Percentiles rank a stretch among this genome's conserved stretches.
These are phyloP conservation scores for Stylonectria norvegica DNA, from an alignment of 2,329 filamentous ascomycete genomes.

Conservation along the genomic window DNA sequence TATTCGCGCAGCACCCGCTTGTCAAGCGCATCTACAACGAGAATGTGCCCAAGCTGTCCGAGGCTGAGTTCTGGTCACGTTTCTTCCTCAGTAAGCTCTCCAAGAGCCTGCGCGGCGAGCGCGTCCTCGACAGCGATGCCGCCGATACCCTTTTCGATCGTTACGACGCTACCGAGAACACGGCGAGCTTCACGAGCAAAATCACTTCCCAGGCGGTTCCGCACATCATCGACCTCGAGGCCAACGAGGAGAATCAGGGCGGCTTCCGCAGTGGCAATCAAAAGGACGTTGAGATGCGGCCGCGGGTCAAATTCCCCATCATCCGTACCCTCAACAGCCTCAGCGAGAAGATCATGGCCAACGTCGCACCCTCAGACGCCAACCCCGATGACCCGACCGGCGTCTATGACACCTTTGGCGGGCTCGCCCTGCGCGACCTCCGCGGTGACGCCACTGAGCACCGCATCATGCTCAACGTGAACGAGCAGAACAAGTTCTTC, in stretches of 20 bases:
- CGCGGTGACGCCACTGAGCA: conserved; percentile 69
- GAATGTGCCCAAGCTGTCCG: conserved; percentile 76
- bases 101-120: conserved; percentile 88
- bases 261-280: conserved; percentile 77
- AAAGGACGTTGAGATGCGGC: conserved; percentile 87
- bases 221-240: conserved; percentile 86
- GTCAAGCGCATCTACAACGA: conserved; percentile 91
- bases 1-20: conserved; percentile 89
- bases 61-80: conserved; percentile 84
- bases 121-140: conserved; percentile 72
- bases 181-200: conserved; percentile 48
- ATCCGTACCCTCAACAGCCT: conserved; percentile 85
- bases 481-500: conserved; percentile 82
- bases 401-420: conserved; percentile 69
- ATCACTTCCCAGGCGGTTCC: conserved; percentile 67
- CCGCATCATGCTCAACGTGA: conserved; percentile 80
- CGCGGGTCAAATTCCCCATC: conserved; percentile 77
- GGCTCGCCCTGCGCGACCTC: conserved; percentile 77
- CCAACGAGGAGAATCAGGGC: conserved; percentile 92
- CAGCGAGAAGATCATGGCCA: conserved; percentile 89
- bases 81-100: conserved; percentile 91
- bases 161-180: conserved; percentile 73
- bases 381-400: conserved; percentile 56
- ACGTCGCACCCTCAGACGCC: conserved; percentile 75
- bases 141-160: conserved; percentile 79